A percentile compares a stretch with the other conserved stretches of the same genome.
phyloP scores from a whole-genome alignment of 257 asterid genomes.

The Lantana camara region DNA sequence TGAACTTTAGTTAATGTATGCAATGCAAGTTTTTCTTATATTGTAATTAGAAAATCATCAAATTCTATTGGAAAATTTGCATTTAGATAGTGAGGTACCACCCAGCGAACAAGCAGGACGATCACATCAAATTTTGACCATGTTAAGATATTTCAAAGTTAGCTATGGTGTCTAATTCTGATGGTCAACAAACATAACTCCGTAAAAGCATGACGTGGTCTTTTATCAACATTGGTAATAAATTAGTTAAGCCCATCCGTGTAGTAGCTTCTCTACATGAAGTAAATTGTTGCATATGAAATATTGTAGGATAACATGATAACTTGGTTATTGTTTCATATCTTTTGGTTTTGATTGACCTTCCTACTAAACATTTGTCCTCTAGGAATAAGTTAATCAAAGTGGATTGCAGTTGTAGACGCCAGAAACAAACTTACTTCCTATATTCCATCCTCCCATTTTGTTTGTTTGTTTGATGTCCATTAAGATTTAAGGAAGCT shows the following conservation, averaged over 20 bases:
- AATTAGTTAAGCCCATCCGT: background rate
- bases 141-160: background rate
- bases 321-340: background rate
- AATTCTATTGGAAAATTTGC: background rate
- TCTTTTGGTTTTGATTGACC: background rate
- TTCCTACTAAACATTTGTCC: constrained; percentile 4
- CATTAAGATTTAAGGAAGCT: background rate
- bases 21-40: background rate
- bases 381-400: background rate
- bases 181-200: too few relatives aligned
- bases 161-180: background rate
- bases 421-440: background rate
- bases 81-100: constrained; percentile 5
- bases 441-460: background rate
- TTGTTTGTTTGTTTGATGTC: constrained; percentile 1
- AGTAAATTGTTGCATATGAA: background rate
- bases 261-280: background rate
- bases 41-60: background rate
- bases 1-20: constrained; percentile 1
- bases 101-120: background rate
- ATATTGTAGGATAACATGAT: background rate
- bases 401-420: background rate
- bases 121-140: constrained; percentile 1
- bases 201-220: background rate
- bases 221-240: background rate